These are phyloP conservation scores for Hemileccinum rubropunctum DNA, from an alignment of 768 basidiomycete species.

Conservation along the genomic window DNA sequence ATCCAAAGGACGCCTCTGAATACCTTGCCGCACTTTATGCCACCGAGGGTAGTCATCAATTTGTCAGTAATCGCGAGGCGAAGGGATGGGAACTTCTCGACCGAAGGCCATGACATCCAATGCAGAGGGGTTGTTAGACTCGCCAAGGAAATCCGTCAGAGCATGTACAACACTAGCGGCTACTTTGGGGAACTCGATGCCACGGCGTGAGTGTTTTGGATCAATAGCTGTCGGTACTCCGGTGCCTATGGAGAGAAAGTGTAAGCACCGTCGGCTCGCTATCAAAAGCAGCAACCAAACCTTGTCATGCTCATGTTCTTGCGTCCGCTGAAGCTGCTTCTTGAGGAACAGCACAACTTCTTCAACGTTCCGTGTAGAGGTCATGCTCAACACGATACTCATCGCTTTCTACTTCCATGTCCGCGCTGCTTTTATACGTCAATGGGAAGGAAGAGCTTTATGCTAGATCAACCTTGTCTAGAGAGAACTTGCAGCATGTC, in stretches of 20 bases:
- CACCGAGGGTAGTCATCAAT: conserved; percentile 72
- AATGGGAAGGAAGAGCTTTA: not conserved
- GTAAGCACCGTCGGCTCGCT: not conserved
- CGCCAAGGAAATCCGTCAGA: conserved; percentile 91
- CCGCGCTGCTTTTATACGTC: conserved; percentile 51
- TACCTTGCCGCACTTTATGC: conserved; percentile 95
- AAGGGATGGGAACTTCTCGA: conserved; percentile 83
- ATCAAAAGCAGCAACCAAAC: conserved; percentile 34
- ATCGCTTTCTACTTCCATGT: conserved; percentile 97
- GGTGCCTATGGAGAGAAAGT: conserved; percentile 62
- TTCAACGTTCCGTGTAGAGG: conserved; percentile 91
- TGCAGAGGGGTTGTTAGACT: conserved; percentile 92
- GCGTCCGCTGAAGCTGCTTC: conserved; percentile 93
- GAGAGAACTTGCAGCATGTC: conserved; percentile 90
- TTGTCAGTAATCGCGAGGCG: conserved; percentile 82
- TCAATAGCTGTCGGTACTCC: conserved; percentile 94
- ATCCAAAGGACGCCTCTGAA: conserved; percentile 97
- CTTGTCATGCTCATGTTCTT: conserved; percentile 92
- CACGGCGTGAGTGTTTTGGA: conserved; percentile 95
- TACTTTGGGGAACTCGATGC: conserved; percentile 97
- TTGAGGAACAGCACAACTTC: conserved; percentile 96
- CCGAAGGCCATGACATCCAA: conserved; percentile 92
- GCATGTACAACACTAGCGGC: conserved; percentile 94
- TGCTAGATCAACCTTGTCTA: conserved; percentile 43
- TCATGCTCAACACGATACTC: conserved; percentile 86